phyloP scores from a whole-genome alignment of 805 yeast species.

The Hanseniaspora taiwanica region DNA sequence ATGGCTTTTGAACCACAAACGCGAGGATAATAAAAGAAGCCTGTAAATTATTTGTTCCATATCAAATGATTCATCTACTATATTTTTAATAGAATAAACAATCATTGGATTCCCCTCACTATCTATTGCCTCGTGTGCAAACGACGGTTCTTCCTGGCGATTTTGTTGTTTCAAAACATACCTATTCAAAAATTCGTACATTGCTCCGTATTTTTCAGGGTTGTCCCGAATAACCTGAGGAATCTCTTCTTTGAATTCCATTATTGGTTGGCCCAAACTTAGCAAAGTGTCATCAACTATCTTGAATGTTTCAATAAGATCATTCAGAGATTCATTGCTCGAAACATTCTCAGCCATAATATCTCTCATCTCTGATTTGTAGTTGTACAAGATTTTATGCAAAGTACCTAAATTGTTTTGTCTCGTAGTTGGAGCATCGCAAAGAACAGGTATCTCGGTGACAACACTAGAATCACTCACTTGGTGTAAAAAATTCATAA shows the following conservation, averaged over 20 bases:
- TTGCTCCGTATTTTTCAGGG: constrained; percentile 34
- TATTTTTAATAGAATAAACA: constrained; percentile 34
- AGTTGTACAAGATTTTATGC: constrained; percentile 37
- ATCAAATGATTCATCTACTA: constrained; percentile 25
- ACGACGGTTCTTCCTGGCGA: constrained; percentile 27
- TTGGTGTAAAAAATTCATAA: constrained; percentile 29
- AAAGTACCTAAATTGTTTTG: constrained; percentile 25
- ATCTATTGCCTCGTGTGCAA: constrained; percentile 52
- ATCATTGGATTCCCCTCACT: constrained; percentile 63
- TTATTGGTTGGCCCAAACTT: constrained; percentile 45
- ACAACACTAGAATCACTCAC: constrained; percentile 18
- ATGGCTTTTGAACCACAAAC: constrained; percentile 58
- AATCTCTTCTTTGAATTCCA: constrained; percentile 41
- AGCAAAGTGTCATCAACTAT: constrained; percentile 35
- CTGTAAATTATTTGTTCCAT: constrained; percentile 44
- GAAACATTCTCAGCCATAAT: constrained; percentile 8
- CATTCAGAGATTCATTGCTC: constrained; percentile 9
- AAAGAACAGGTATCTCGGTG: constrained; percentile 12
- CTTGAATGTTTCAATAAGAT: constrained; percentile 22
- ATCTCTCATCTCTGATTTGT: constrained; percentile 29
- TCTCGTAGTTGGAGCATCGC: constrained; percentile 11
- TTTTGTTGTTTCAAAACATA: constrained; percentile 43
- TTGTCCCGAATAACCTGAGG: constrained; percentile 39
- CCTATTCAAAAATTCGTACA: constrained; percentile 64
- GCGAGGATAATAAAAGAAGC: constrained; percentile 49